These are phyloP conservation scores for Pichia nakasei DNA, from an alignment of 805 yeast species.

Conservation along the genomic window DNA sequence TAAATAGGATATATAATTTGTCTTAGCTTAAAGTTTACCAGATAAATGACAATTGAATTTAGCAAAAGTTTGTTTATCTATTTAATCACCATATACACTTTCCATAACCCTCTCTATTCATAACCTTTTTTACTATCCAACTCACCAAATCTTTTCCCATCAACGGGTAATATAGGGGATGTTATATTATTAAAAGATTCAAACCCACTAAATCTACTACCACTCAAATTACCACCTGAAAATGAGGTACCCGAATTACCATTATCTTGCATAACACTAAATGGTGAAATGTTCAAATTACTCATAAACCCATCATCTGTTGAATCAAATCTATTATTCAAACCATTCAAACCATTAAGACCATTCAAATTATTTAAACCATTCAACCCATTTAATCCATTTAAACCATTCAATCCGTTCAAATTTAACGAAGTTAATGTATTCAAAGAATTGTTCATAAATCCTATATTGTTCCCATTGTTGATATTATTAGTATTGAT, in stretches of 20 bases:
- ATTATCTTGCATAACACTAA: not conserved
- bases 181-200: not conserved
- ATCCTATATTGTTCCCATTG: not conserved
- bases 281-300: not conserved
- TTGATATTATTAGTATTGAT: too few relatives aligned
- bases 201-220: not conserved
- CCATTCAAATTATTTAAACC: conserved; percentile 1
- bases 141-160: not conserved
- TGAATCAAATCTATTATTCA: not conserved
- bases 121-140: not conserved
- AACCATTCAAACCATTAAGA: not conserved
- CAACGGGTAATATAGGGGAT: not conserved
- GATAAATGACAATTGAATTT: too few relatives aligned
- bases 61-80: too few relatives aligned
- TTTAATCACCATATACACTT: not conserved
- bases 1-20: too few relatives aligned
- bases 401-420: not conserved
- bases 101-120: not conserved
- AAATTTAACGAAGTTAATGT: not conserved
- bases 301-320: not conserved
- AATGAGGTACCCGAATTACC: not conserved
- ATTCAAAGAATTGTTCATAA: not conserved
- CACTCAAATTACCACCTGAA: not conserved
- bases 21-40: too few relatives aligned
- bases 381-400: conserved; percentile 3